These are phyloP conservation scores for Anthostomella pinea DNA, from an alignment of 2,329 filamentous ascomycete genomes.

Conservation along the genomic window DNA sequence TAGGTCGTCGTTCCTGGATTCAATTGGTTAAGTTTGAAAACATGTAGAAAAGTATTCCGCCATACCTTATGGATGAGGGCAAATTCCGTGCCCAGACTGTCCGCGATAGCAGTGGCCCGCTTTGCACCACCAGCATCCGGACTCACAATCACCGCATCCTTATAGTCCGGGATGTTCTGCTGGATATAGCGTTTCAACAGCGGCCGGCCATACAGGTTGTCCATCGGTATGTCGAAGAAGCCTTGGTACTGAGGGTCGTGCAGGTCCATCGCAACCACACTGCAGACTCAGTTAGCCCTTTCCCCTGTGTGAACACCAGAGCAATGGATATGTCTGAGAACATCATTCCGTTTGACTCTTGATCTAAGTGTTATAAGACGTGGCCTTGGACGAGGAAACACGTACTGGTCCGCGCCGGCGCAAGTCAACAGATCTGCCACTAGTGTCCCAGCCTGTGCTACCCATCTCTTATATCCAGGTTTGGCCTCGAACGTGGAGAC, in stretches of 20 bases:
- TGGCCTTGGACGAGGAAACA: constrained; percentile 24
- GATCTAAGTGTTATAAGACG: too few species aligned
- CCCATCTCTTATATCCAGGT: constrained; percentile 97
- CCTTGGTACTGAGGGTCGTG: constrained; percentile 97
- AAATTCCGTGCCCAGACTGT: constrained; percentile 90
- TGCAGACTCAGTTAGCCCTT: constrained; percentile 25
- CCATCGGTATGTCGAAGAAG: constrained; percentile 97
- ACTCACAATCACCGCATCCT: constrained; percentile 87
- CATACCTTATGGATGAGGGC: constrained; percentile 95
- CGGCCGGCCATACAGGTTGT: constrained; percentile 89
- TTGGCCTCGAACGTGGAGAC: constrained; percentile 68
- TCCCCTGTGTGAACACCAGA: neutral
- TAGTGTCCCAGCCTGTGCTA: constrained; percentile 92
- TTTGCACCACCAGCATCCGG: constrained; percentile 97
- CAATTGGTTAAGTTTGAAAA: constrained; percentile 33
- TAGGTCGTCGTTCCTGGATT: constrained; percentile 80
- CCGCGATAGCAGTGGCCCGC: constrained; percentile 90
- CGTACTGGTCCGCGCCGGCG: constrained; percentile 88
- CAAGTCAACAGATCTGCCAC: constrained; percentile 93
- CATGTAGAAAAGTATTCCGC: constrained; percentile 24
- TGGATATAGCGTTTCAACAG: constrained; percentile 70
- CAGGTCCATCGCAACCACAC: constrained; percentile 93
- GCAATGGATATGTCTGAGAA: too few species aligned
- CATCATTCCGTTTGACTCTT: too few species aligned
- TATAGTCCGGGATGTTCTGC: constrained; percentile 79